phyloP scores from a whole-genome alignment of 192 early-diverging fungal species.

The Umbelopsis isabellina region DNA sequence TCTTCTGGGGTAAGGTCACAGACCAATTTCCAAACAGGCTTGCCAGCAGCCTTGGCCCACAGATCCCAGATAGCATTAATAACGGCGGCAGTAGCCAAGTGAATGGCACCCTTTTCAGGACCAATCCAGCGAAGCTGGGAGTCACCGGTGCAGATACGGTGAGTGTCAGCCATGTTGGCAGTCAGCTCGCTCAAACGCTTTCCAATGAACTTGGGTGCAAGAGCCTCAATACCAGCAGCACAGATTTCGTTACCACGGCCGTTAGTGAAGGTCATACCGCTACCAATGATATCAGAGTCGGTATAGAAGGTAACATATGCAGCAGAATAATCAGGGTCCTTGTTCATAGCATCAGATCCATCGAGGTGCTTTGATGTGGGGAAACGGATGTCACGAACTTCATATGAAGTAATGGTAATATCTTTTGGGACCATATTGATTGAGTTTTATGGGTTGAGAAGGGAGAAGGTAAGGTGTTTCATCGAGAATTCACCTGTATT shows the following conservation, averaged over 20 bases:
- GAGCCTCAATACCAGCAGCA: constrained; percentile 38
- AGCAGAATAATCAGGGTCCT: constrained; percentile 47
- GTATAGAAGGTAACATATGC: constrained; percentile 46
- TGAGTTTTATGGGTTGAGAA: neutral
- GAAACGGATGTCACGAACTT: constrained; percentile 44
- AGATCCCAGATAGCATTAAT: constrained; percentile 53
- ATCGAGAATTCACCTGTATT: neutral
- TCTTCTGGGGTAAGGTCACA: constrained; percentile 47
- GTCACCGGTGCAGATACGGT: constrained; percentile 40
- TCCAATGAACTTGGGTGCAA: constrained; percentile 39
- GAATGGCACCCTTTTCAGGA: constrained; percentile 48
- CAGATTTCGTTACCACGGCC: constrained; percentile 44
- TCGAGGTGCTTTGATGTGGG: constrained; percentile 42
- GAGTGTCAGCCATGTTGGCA: constrained; percentile 38
- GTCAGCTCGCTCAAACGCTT: constrained; percentile 30
- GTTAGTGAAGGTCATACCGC: constrained; percentile 44
- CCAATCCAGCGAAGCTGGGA: constrained; percentile 48
- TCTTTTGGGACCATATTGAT: constrained; percentile 16
- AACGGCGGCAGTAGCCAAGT: constrained; percentile 46
- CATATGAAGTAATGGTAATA: constrained; percentile 39
- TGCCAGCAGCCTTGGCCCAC: constrained; percentile 45
- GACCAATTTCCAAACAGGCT: constrained; percentile 50
- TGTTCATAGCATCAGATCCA: constrained; percentile 50
- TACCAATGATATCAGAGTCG: constrained; percentile 26
- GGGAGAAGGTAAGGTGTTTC: constrained; percentile 5